Evolutionary conservation across 2,329 filamentous ascomycete genomes (phyloP), one percentile per base, ranked within the genome.

Genomic region (Hymenotorrendiella dingleyae): DNA sequence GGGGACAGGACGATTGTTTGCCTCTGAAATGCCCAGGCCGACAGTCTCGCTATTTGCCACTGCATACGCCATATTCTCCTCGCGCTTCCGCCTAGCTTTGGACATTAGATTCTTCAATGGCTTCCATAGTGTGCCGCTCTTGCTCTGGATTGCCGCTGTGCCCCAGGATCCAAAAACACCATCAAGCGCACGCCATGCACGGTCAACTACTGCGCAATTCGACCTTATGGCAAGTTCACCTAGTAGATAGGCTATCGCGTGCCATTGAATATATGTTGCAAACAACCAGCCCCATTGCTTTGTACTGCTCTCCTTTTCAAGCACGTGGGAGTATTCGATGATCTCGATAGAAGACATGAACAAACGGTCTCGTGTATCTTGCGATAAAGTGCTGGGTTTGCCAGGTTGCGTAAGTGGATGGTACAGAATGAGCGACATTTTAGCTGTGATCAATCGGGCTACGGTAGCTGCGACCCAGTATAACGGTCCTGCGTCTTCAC

Each of bases 121-220:
- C 32, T 74, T 72, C 80, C 81, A 84, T 0, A 84, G 62, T 64
- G 77, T 74, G 3, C 75, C 73, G 39, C 70, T 71, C 40, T 68
- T 71, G n/a, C 63, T 62, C 12, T 64, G 51, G 9, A 28, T 37
- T 3, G 57, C 49, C 2, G 42, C 44, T 5, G 36, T 42, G 16
- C 42, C 52, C 57, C 56, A 60, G 19, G 52, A 45, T 1, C 33
- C 33, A 32, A 61, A 62, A 1, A 55, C 46, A n/a, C 42, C 29
- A 22, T 69, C 62, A 5, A 69, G 49, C 3, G 61, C 61, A 12
- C 54, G 45, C 68, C 68, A 70, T 3, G 64, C 67, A 12, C 66
- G 54, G 16, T 69, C 66, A 3, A 66, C 57, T 6, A 64, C 58
- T 1, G 60, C 52, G 2, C 62, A 67, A 44, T 60, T 60, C 3